These are phyloP conservation scores for Nigrograna mackinnonii DNA, from an alignment of 2,329 filamentous ascomycete genomes.

Conservation along the genomic window DNA sequence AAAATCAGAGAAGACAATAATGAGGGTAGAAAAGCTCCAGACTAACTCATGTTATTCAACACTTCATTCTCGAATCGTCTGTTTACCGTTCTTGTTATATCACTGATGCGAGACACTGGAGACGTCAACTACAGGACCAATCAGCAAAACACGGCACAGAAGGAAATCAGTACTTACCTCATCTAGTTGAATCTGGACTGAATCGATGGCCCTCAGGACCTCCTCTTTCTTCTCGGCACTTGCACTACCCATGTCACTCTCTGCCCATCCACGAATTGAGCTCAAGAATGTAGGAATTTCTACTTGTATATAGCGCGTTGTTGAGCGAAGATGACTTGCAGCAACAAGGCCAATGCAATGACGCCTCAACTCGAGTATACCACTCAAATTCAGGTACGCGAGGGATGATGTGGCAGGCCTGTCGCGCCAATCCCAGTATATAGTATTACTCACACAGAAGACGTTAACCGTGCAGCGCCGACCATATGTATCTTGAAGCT, in stretches of 20 bases:
- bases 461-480: no score
- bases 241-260: constrained; percentile 45
- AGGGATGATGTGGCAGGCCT: constrained; percentile 19
- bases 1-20: no score
- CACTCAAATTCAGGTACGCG: constrained; percentile 43
- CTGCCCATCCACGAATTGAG: constrained; percentile 49
- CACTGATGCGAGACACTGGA: constrained; percentile 14
- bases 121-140: constrained; percentile 16
- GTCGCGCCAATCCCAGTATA: constrained; percentile 46
- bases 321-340: constrained; percentile 44
- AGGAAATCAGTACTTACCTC: constrained; percentile 13
- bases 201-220: constrained; percentile 36
- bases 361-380: constrained; percentile 45
- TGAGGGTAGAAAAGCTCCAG: no score
- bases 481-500: no score
- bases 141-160: constrained; percentile 8
- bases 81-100: constrained; percentile 10
- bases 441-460: constrained; percentile 53
- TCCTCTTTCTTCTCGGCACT: constrained; percentile 41
- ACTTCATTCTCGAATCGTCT: constrained; percentile 12
- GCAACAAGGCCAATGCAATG: constrained; percentile 53
- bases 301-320: constrained; percentile 43
- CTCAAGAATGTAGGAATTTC: constrained; percentile 48
- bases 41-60: constrained; percentile 12
- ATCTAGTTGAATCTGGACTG: constrained; percentile 34